Evolutionary conservation across 2,329 filamentous ascomycete species (phyloP).

Genomic region (Aquanectria penicillioides): DNA sequence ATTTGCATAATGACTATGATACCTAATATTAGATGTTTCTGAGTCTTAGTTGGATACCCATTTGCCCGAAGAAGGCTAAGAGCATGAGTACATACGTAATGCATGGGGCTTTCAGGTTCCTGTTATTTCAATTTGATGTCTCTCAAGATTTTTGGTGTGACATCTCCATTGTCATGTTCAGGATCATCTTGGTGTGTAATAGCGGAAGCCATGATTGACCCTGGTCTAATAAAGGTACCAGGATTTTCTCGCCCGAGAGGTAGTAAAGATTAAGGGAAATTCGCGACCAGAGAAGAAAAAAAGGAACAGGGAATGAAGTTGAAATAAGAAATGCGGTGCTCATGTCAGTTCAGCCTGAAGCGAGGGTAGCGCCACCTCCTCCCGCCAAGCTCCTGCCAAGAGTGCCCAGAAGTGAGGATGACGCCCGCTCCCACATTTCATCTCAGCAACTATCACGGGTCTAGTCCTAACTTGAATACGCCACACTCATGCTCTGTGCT

Average conservation of each 20-base stretch:
- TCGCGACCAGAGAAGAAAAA: background rate
- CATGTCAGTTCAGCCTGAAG: conserved; percentile 15
- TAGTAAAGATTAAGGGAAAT: background rate
- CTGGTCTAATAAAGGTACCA: too few relatives aligned
- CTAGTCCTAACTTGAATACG: background rate
- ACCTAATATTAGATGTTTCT: background rate
- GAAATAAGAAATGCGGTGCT: background rate
- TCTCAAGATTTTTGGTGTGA: too few relatives aligned
- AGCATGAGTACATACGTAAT: background rate
- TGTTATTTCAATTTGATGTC: too few relatives aligned
- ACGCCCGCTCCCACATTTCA: conserved; percentile 17
- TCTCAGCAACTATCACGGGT: conserved; percentile 8
- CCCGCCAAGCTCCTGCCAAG: conserved; percentile 18
- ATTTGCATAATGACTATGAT: conserved; percentile 20
- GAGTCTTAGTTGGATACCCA: background rate
- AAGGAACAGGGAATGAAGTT: conserved; percentile 2
- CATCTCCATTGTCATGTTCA: too few relatives aligned
- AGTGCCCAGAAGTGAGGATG: conserved; percentile 1
- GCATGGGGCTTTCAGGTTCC: too few relatives aligned
- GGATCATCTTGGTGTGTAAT: too few relatives aligned
- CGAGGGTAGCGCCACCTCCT: conserved; percentile 5
- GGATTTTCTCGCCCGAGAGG: too few relatives aligned
- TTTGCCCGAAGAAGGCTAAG: background rate
- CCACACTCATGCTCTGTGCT: background rate
- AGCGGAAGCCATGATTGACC: too few relatives aligned